Conservation (phyloP, 2,329 filamentous ascomycete genomes). For the Sporothrix variecibatus region DNA sequence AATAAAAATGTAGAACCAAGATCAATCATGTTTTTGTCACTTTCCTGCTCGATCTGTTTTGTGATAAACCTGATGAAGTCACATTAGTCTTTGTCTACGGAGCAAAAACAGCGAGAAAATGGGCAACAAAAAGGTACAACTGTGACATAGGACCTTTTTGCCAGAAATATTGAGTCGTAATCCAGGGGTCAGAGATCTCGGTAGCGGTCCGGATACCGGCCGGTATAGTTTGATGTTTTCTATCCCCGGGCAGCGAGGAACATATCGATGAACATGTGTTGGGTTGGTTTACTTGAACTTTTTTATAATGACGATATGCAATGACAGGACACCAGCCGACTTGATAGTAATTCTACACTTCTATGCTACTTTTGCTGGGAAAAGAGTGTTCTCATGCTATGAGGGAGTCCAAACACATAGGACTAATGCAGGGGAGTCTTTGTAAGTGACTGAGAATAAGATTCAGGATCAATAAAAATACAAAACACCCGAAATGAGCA, state of each 20-base stretch:
- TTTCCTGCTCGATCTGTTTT: neutral
- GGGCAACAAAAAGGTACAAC: neutral
- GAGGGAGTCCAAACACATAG: neutral
- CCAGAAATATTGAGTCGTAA: neutral
- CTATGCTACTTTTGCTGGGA: neutral
- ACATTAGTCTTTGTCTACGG: neutral
- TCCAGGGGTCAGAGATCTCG: neutral
- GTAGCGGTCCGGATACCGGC: neutral
- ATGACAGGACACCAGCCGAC: neutral
- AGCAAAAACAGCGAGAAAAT: neutral
- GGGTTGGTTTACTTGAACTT: too few relatives aligned
- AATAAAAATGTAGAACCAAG: neutral
- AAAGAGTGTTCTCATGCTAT: neutral
- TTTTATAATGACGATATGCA: too few relatives aligned
- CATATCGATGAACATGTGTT: too few relatives aligned
- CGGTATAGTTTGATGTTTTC: neutral
- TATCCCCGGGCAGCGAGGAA: too few relatives aligned
- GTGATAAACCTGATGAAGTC: neutral
- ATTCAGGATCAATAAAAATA: neutral
- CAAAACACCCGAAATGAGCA: conserved; percentile 15
- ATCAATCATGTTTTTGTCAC: too few relatives aligned
- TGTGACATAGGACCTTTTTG: neutral
- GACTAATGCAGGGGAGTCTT: neutral
- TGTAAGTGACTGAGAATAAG: neutral
- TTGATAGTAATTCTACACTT: neutral